Evolutionary conservation across 73 alveolate genomes (phyloP), one percentile per base, ranked within the genome.

Genomic region (Paramecium tetraurelia): DNA sequence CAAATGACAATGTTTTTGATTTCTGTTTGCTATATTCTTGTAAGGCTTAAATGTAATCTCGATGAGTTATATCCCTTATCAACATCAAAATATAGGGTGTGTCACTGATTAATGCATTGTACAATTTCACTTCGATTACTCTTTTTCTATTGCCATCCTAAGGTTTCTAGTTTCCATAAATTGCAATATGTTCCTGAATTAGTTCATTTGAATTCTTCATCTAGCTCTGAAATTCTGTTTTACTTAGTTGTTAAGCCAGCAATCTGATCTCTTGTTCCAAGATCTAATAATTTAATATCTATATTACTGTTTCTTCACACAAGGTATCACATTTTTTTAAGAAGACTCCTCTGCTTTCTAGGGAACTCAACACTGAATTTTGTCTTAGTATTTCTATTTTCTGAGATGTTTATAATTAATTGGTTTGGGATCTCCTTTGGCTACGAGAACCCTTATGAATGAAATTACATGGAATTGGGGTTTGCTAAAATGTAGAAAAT

Each of bases 1-100:
- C 94, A 89, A 89, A 89, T 12, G 90, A 70, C 16, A 89, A 58
- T 21, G 76, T 89, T 69, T 71, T 44, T 7, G 94, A 89, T 70
- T 89, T 89, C 27, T 89, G 48, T 35, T 89, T 70, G 24, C 94
- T 89, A 24, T 70, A 48, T 59, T 89, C 94, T 29, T 89, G 27
- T 7, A 89, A 59, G 0, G 87, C 68, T 35, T 43, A 33, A 24
- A 89, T 89, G 33, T 89, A 89, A 41, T 77, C 86, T 44, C 94
- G 35, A 89, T 89, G 90, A 43, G 94, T 89, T 9, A 89, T 85
- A 36, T 89, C 94, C 33, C 94, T 43, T 11, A 46, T 46, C 44
- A 89, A 33, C 16, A 89, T 50, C 24, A 89, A 21, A n/a, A 89
- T 70, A 9, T 70, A 58, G 24, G 94, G 94, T 16, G 70, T 20